phyloP scores from a whole-genome alignment of 2,329 filamentous ascomycete genomes.

The Aspergillus brasiliensis region DNA sequence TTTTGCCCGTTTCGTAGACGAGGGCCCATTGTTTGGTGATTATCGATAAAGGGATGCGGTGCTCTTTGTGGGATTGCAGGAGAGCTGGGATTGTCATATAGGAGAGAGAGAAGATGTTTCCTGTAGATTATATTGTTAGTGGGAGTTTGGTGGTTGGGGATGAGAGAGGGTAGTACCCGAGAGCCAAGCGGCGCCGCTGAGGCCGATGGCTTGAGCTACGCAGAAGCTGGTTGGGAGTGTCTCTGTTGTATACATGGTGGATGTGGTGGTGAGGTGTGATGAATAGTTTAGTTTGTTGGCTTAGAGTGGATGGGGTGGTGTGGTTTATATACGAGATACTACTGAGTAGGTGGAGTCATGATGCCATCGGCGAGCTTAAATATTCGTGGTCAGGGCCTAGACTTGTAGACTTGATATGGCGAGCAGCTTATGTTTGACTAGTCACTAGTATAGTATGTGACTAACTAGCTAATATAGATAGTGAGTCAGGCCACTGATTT shows the following conservation, averaged over 20 bases:
- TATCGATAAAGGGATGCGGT: conserved; percentile 8
- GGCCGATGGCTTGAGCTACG: conserved; percentile 30
- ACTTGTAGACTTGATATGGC: too few relatives aligned
- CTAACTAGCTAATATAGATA: too few relatives aligned
- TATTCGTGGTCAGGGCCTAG: background rate
- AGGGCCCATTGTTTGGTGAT: conserved; percentile 22
- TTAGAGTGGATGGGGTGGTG: too few relatives aligned
- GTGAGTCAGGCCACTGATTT: background rate
- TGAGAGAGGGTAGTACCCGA: conserved; percentile 24
- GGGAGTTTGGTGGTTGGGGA: background rate
- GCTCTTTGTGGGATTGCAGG: conserved; percentile 18
- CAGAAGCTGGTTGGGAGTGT: conserved; percentile 25
- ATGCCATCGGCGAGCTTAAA: conserved; percentile 6
- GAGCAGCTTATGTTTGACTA: background rate
- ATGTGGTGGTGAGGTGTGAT: background rate
- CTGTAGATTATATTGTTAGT: conserved; percentile 12
- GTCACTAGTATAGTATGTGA: background rate
- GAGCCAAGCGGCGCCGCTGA: conserved; percentile 34
- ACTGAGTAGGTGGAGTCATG: background rate
- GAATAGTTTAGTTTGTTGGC: background rate
- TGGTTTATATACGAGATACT: conserved; percentile 1
- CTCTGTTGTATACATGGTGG: conserved; percentile 15
- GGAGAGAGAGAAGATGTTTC: conserved; percentile 32
- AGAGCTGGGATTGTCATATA: conserved; percentile 28
- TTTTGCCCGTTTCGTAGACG: conserved; percentile 26